Conservation (phyloP, 1,284 basidiomycete genomes). For the Grifola frondosa region DNA sequence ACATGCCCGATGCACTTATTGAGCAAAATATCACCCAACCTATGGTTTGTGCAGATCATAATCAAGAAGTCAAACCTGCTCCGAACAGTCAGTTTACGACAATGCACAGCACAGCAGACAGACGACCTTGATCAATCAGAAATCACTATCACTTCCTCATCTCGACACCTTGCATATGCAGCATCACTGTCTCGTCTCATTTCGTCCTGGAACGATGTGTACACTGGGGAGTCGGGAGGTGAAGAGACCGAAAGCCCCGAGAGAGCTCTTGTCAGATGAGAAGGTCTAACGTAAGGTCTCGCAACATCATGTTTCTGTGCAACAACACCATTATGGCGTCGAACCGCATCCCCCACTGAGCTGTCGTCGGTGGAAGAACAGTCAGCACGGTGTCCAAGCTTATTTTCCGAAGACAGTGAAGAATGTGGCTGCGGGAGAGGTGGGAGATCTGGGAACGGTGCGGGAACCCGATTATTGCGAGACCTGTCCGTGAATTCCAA, state of each 20-base stretch:
- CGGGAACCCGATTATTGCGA: background rate
- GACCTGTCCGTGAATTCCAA: too few relatives aligned
- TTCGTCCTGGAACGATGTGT: too few relatives aligned
- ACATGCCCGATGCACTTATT: too few relatives aligned
- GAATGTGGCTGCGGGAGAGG: slow-evolving; percentile 19
- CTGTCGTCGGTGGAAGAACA: slow-evolving; percentile 1
- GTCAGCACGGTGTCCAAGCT: too few relatives aligned
- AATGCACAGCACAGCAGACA: background rate
- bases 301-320: background rate
- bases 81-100: too few relatives aligned
- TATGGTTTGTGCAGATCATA: slow-evolving; percentile 11
- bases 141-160: slow-evolving; percentile 19
- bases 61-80: too few relatives aligned
- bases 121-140: slow-evolving; percentile 26
- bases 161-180: background rate
- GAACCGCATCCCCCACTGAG: background rate
- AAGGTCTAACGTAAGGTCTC: background rate
- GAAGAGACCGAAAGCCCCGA: slow-evolving; percentile 13
- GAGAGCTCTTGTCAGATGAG: slow-evolving; percentile 6
- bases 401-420: too few relatives aligned
- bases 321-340: background rate
- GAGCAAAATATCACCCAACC: too few relatives aligned
- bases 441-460: slow-evolving; percentile 15
- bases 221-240: too few relatives aligned
- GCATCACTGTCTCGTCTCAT: too few relatives aligned